phyloP scores from a whole-genome alignment of 2,329 filamentous ascomycete species.

The Botryotinia narcissicola region DNA sequence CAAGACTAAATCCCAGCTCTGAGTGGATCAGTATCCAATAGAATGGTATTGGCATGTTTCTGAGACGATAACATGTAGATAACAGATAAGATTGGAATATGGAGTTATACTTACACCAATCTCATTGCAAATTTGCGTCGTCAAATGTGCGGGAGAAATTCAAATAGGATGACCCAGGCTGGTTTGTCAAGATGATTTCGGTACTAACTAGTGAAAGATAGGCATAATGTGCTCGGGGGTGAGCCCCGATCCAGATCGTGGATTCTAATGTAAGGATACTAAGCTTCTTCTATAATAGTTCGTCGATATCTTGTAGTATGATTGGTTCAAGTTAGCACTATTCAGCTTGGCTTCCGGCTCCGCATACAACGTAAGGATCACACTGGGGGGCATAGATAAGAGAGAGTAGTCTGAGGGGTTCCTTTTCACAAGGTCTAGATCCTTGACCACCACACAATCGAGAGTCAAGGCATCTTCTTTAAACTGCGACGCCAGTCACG shows the following conservation, averaged over 20 bases:
- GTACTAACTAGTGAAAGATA: not conserved
- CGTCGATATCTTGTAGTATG: not conserved
- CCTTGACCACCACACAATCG: not conserved
- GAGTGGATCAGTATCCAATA: not conserved
- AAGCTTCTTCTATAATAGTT: not conserved
- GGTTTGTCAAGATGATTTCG: not conserved
- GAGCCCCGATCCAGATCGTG: not conserved
- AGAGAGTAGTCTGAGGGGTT: not conserved
- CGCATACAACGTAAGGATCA: not conserved
- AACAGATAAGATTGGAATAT: not conserved
- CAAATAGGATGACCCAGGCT: not conserved
- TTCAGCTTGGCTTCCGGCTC: not conserved
- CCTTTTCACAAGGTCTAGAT: not conserved
- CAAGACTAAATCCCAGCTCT: not conserved
- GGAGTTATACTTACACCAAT: not conserved
- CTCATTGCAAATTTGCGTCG: conserved; percentile 3
- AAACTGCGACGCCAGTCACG: not conserved
- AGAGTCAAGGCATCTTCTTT: not conserved
- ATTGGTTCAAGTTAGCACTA: not conserved
- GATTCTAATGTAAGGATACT: not conserved
- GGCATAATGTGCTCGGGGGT: not conserved
- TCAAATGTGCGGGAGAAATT: not conserved
- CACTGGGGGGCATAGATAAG: not conserved
- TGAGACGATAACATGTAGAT: conserved; percentile 1
- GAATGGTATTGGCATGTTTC: not conserved